Evolutionary conservation across 2,329 filamentous ascomycete species (phyloP).

Genomic region (Colletotrichum gloeosporioides): DNA sequence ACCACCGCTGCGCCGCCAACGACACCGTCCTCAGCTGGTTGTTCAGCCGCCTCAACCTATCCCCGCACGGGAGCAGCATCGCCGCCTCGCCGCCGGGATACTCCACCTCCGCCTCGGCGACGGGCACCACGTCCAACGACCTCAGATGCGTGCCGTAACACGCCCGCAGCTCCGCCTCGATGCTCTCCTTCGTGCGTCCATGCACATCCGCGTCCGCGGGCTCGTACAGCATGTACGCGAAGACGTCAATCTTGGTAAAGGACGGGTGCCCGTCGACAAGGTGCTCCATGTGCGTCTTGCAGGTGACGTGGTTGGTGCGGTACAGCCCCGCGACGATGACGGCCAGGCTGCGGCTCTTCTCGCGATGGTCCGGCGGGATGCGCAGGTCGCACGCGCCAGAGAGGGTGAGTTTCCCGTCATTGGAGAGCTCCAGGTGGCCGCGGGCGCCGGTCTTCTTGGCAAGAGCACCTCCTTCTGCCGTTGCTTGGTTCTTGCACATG

Average conservation of each 20-base stretch:
- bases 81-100: conserved; percentile 11
- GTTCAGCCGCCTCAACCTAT: conserved; percentile 4
- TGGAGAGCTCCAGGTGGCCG: conserved; percentile 14
- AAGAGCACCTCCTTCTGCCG: background rate
- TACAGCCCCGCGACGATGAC: conserved; percentile 21
- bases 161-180: conserved; percentile 8
- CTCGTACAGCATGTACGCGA: conserved; percentile 17
- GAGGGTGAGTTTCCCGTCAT: conserved; percentile 12
- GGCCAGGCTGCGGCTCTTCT: conserved; percentile 17
- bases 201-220: background rate
- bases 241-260: conserved; percentile 19
- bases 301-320: conserved; percentile 3
- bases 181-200: background rate
- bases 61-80: conserved; percentile 4
- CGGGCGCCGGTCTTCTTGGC: background rate
- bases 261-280: background rate
- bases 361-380: conserved; percentile 2
- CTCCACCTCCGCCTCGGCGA: background rate
- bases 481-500: background rate
- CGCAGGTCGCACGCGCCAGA: conserved; percentile 19
- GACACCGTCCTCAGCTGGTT: conserved; percentile 15
- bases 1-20: conserved; percentile 12
- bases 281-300: conserved; percentile 11
- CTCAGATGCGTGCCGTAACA: conserved; percentile 18
- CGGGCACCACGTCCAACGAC: background rate